Base-by-base conservation (phyloP, 345 rosid species). In the Geranium brycei region DNA sequence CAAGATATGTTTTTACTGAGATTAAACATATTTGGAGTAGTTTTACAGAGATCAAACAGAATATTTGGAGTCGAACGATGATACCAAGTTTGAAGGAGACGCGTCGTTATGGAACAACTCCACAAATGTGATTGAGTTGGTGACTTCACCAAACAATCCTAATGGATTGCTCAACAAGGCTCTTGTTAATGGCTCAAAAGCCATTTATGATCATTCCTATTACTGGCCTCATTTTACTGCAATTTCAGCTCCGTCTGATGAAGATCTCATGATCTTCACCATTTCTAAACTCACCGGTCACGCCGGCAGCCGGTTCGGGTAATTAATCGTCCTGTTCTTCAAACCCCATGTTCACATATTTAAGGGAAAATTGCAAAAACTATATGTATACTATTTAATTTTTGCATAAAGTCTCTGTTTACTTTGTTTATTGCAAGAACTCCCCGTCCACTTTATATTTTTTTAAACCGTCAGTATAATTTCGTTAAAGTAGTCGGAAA, bases 71-170 rank as follows among this genome's bases (percentile, higher is more conserved):
- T 79, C 86, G 0, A 59, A 1, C 40, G 68, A 71, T 31, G 73
- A 60, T 23, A 23, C 28, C 66, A 59, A 68, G 64, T 87, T 79
- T 51, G 69, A 71, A 69, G 96, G 96, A 62, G 91, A 89, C 61
- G 38, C 81, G 14, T 66, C 77, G 0, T 6, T 0, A 0, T 82
- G 87, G 85, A 61, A 69, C 1, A 76, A 76, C 28, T 23, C 28
- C 28, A 23, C 28, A 23, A 23, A 23, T 23, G 28, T 81, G 12
- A 72, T 90, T 61, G 95, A 90, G 72, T 70, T 90, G 58, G 95
- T 85, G 1, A 85, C 95, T 19, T 77, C 91, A 53, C 97, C 97
- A 0, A 85, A 84, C 76, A 90, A 90, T 72, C 97, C 97, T 6
- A 88, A 84, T 65, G 97, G 95, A 7, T 70, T 66, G 62, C 31